Conservation (phyloP, 192 early-diverging fungal species). For the Kappamyces sp. region DNA sequence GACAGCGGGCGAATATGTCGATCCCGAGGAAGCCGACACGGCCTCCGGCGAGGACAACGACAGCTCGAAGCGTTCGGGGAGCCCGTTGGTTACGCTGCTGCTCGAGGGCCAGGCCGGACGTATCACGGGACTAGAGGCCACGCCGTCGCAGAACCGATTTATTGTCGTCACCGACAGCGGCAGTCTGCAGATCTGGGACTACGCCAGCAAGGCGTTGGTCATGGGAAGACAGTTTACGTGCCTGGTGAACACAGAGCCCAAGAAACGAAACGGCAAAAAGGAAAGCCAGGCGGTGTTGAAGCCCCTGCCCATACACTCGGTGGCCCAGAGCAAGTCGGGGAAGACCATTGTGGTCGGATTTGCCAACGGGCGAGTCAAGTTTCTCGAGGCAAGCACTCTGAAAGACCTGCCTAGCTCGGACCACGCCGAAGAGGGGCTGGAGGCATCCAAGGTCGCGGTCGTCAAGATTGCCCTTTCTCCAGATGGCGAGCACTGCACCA, state of each 20-base stretch:
- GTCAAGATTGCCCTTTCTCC: constrained; percentile 26
- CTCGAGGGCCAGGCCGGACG: constrained; percentile 35
- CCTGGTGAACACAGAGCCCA: constrained; percentile 19
- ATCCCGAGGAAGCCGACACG: neutral
- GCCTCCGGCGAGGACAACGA: too few species aligned
- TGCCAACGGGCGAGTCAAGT: constrained; percentile 35
- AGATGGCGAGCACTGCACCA: constrained; percentile 31
- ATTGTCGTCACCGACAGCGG: constrained; percentile 39
- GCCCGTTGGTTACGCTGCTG: constrained; percentile 20
- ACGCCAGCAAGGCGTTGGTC: constrained; percentile 29
- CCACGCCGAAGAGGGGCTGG: constrained; percentile 7
- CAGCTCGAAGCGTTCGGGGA: constrained; percentile 6
- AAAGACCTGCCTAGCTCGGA: constrained; percentile 23
- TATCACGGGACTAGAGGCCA: constrained; percentile 30
- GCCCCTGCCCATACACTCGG: constrained; percentile 16
- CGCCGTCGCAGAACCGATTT: constrained; percentile 34
- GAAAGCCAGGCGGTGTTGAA: constrained; percentile 3
- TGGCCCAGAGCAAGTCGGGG: constrained; percentile 32
- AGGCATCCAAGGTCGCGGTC: constrained; percentile 23
- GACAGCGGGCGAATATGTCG: constrained; percentile 12
- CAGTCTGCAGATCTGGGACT: constrained; percentile 46
- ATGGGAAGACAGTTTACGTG: constrained; percentile 27
- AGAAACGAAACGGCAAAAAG: constrained; percentile 16
- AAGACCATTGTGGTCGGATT: constrained; percentile 41
- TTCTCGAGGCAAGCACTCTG: constrained; percentile 31